A percentile compares a stretch with the other conserved stretches of the same genome.
Conservation (phyloP, 805 yeast genomes). For the Saccharomycopsis babjevae region DNA sequence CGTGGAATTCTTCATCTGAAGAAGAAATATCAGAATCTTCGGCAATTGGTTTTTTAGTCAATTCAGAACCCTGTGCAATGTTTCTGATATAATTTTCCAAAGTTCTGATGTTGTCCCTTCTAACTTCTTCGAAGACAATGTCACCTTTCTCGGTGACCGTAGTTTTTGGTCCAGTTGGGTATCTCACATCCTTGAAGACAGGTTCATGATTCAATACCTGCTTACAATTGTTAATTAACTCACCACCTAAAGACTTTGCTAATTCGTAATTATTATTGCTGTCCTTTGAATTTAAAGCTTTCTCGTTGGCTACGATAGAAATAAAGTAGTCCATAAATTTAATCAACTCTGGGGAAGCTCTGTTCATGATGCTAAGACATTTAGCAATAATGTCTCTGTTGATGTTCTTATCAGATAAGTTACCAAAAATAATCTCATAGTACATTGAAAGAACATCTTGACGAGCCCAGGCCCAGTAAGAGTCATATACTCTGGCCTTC, state of each 20-base stretch:
- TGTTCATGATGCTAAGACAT: conserved; percentile 95
- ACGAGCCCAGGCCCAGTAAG: conserved; percentile 99
- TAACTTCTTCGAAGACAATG: conserved; percentile 71
- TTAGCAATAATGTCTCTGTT: conserved; percentile 95
- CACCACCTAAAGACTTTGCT: conserved; percentile 84
- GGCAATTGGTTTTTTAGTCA: conserved; percentile 67
- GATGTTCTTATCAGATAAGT: conserved; percentile 68
- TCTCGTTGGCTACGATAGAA: conserved; percentile 52
- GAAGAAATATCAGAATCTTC: conserved; percentile 47
- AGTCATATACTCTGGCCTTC: conserved; percentile 93
- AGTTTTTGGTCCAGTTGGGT: conserved; percentile 94
- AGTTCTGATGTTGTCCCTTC: conserved; percentile 86
- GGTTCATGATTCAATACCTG: conserved; percentile 76
- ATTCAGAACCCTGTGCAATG: conserved; percentile 90
- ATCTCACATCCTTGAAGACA: conserved; percentile 88
- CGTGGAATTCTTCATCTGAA: conserved; percentile 29
- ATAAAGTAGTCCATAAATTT: conserved; percentile 89
- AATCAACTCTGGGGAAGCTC: conserved; percentile 86
- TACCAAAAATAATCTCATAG: conserved; percentile 93
- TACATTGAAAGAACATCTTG: conserved; percentile 92
- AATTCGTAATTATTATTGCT: conserved; percentile 44
- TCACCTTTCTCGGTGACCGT: conserved; percentile 81
- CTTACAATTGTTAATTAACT: conserved; percentile 89
- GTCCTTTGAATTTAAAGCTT: conserved; percentile 61
- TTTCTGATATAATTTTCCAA: conserved; percentile 90